These are phyloP conservation scores for Ormosia emarginata DNA, from an alignment of 306 rosid species.

Conservation along the genomic window DNA sequence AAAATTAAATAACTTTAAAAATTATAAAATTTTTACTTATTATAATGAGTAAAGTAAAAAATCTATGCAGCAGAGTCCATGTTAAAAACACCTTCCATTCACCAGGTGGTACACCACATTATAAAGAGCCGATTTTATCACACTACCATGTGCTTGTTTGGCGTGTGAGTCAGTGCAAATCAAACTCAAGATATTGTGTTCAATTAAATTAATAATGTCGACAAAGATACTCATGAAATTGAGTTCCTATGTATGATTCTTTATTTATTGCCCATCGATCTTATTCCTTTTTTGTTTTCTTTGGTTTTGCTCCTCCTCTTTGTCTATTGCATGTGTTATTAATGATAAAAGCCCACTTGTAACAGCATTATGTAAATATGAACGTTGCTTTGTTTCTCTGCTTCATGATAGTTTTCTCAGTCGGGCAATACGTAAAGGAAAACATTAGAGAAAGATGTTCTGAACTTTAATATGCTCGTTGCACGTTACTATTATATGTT, in stretches of 20 bases:
- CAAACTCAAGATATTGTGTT: conserved; percentile 18
- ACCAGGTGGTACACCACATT: too few relatives aligned
- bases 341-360: conserved; percentile 17
- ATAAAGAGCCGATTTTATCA: neutral
- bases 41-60: too few relatives aligned
- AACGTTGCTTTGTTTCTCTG: conserved; percentile 52
- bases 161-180: conserved; percentile 1
- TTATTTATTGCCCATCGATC: neutral
- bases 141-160: neutral
- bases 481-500: neutral
- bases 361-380: conserved; percentile 40
- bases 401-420: conserved; percentile 4
- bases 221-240: conserved; percentile 42
- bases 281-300: neutral
- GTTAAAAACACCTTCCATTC: too few relatives aligned
- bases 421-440: neutral
- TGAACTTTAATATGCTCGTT: conserved; percentile 18
- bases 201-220: neutral
- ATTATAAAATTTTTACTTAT: too few relatives aligned
- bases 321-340: neutral
- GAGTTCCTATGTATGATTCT: conserved; percentile 9
- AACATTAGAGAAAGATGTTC: conserved; percentile 1
- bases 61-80: too few relatives aligned
- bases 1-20: too few relatives aligned
- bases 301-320: neutral